Conservation (phyloP, 805 yeast species). For the Schizosaccharomyces osmophilus region DNA sequence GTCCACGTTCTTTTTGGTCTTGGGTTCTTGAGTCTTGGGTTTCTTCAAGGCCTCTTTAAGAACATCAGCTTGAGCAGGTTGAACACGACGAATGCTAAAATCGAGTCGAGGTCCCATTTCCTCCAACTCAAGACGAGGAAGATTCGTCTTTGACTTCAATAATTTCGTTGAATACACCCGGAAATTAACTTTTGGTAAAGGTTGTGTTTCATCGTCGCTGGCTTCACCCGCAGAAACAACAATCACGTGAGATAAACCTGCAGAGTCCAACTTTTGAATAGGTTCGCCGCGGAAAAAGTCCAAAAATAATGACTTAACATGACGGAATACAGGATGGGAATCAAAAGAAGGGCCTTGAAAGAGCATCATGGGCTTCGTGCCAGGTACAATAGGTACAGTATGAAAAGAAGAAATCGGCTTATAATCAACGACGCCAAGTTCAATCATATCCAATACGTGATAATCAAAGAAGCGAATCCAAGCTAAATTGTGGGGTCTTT, state of each 20-base stretch:
- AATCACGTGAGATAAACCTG: slow-evolving; percentile 80
- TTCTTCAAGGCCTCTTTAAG: slow-evolving; percentile 68
- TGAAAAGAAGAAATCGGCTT: slow-evolving; percentile 53
- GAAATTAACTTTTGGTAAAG: slow-evolving; percentile 46
- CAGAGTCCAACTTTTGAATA: slow-evolving; percentile 43
- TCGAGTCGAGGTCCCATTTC: slow-evolving; percentile 93
- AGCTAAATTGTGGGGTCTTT: slow-evolving; percentile 76
- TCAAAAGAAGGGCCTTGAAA: slow-evolving; percentile 88
- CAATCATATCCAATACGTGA: slow-evolving; percentile 83
- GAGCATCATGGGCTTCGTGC: slow-evolving; percentile 79
- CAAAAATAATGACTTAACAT: slow-evolving; percentile 63
- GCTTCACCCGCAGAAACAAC: slow-evolving; percentile 43
- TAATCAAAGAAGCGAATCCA: slow-evolving; percentile 76
- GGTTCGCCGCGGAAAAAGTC: slow-evolving; percentile 63
- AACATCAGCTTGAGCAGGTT: slow-evolving; percentile 59
- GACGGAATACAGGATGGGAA: slow-evolving; percentile 61
- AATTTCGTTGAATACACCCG: slow-evolving; percentile 77
- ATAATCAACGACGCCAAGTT: slow-evolving; percentile 42
- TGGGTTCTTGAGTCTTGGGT: slow-evolving; percentile 62
- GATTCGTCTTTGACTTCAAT: slow-evolving; percentile 48
- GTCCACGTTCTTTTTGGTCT: slow-evolving; percentile 68
- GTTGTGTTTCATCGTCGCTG: slow-evolving; percentile 4
- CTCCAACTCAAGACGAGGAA: slow-evolving; percentile 81
- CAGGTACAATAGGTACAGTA: slow-evolving; percentile 27
- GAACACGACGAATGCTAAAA: slow-evolving; percentile 72